Conservation (phyloP, 805 yeast species). For the Kazachstania bromeliacearum region DNA sequence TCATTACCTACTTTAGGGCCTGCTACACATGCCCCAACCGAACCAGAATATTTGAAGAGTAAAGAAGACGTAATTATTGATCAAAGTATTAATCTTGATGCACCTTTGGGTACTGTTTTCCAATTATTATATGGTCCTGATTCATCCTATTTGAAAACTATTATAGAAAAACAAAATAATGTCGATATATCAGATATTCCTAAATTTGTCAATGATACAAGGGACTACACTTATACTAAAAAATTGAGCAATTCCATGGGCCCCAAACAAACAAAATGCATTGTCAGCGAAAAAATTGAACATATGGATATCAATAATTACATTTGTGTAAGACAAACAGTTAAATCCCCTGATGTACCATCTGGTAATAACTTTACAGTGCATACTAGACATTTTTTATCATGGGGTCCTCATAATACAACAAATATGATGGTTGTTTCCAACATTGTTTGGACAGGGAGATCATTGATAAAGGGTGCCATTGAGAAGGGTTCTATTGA, state of each 20-base stretch:
- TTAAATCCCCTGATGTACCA: constrained; percentile 68
- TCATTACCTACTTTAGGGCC: constrained; percentile 31
- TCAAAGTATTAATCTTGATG: constrained; percentile 41
- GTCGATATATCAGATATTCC: constrained; percentile 45
- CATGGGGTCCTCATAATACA: constrained; percentile 55
- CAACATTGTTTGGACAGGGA: constrained; percentile 60
- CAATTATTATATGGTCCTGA: constrained; percentile 56
- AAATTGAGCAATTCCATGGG: constrained; percentile 58
- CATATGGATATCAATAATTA: constrained; percentile 37
- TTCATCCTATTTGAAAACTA: constrained; percentile 36
- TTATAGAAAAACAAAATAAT: constrained; percentile 53
- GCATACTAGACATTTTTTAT: constrained; percentile 46
- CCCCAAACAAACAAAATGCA: constrained; percentile 63
- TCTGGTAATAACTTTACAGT: constrained; percentile 62
- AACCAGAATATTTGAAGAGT: constrained; percentile 35
- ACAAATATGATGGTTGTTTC: constrained; percentile 52
- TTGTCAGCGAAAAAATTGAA: constrained; percentile 47
- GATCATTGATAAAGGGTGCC: constrained; percentile 66
- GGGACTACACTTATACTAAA: constrained; percentile 48
- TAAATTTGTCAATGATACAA: constrained; percentile 32
- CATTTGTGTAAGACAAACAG: constrained; percentile 40
- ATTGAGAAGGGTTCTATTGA: constrained; percentile 67
- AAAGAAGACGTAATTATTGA: constrained; percentile 44
- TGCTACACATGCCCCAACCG: constrained; percentile 39
- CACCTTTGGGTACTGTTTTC: constrained; percentile 61